A percentile compares a stretch with the other conserved stretches of the same genome.
These are phyloP conservation scores for Neurospora sp. DNA, from an alignment of 495 filamentous ascomycete species.

Conservation along the genomic window DNA sequence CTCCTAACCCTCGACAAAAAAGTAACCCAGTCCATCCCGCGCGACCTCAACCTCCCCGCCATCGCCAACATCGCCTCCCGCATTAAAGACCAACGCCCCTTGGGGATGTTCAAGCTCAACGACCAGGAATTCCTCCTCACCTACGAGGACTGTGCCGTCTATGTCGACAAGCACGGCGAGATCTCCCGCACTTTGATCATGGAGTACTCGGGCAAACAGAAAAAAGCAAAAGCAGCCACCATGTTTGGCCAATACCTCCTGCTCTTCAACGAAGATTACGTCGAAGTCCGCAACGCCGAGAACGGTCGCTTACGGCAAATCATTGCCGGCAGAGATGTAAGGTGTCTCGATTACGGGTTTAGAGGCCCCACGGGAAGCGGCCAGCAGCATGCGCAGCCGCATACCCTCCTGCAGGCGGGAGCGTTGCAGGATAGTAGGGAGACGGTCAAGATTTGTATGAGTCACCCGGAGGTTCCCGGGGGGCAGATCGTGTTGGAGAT, in stretches of 20 bases:
- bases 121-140: conserved; percentile 89
- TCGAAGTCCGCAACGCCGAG: conserved; percentile 93
- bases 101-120: conserved; percentile 94
- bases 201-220: conserved; percentile 90
- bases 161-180: conserved; percentile 96
- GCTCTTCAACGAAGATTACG: conserved; percentile 79
- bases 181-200: conserved; percentile 87
- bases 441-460: conserved; percentile 90
- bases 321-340: conserved; percentile 79
- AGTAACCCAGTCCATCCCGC: conserved; percentile 74
- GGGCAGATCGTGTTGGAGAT: conserved; percentile 85
- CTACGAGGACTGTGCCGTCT: conserved; percentile 92
- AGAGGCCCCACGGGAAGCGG: conserved; percentile 39
- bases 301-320: conserved; percentile 91
- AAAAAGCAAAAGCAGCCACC: conserved; percentile 60
- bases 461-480: conserved; percentile 74
- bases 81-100: conserved; percentile 67
- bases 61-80: conserved; percentile 72
- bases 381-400: conserved; percentile 7
- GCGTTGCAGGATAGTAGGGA: conserved; percentile 30
- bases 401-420: neutral
- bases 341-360: conserved; percentile 79
- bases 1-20: conserved; percentile 96
- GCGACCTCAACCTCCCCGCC: conserved; percentile 61
- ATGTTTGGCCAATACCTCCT: conserved; percentile 76